phyloP scores from a whole-genome alignment of 2,329 filamentous ascomycete genomes.

The Penicillium occitanis region DNA sequence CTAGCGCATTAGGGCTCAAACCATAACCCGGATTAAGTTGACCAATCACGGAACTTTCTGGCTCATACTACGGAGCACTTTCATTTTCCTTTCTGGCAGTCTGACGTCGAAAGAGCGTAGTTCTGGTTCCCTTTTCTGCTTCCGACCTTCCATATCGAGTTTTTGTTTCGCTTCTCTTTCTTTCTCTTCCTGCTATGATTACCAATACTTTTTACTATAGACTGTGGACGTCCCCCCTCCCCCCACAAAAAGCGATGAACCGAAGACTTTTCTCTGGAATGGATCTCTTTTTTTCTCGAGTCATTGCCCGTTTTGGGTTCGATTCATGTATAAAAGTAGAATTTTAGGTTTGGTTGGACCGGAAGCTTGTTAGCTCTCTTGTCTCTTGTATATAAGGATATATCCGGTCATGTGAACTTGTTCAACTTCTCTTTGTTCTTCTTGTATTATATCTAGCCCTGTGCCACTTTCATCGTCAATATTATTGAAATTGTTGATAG shows the following conservation, averaged over 20 bases:
- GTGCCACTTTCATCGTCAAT: background rate
- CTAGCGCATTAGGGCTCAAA: background rate
- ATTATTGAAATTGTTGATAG: background rate
- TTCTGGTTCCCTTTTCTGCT: background rate
- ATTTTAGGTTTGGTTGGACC: background rate
- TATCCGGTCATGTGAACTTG: background rate
- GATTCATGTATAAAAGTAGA: background rate
- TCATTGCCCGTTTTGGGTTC: conserved; percentile 5
- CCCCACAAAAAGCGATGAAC: background rate
- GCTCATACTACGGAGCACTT: background rate
- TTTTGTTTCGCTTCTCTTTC: background rate
- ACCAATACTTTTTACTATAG: background rate
- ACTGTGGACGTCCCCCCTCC: background rate
- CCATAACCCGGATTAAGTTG: background rate
- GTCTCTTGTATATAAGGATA: background rate
- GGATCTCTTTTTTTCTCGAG: conserved; percentile 6
- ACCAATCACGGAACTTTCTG: background rate
- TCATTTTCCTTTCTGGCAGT: background rate
- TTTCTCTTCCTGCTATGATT: background rate
- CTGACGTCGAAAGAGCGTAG: conserved; percentile 3
- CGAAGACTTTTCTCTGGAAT: background rate
- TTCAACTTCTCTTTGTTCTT: background rate
- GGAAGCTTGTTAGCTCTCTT: background rate
- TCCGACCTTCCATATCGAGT: conserved; percentile 9
- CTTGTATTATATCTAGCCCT: background rate